Evolutionary conservation across 140 eudicot species (phyloP), one percentile per base, ranked within the genome.

Genomic region (Erigeron philadelphicus): DNA sequence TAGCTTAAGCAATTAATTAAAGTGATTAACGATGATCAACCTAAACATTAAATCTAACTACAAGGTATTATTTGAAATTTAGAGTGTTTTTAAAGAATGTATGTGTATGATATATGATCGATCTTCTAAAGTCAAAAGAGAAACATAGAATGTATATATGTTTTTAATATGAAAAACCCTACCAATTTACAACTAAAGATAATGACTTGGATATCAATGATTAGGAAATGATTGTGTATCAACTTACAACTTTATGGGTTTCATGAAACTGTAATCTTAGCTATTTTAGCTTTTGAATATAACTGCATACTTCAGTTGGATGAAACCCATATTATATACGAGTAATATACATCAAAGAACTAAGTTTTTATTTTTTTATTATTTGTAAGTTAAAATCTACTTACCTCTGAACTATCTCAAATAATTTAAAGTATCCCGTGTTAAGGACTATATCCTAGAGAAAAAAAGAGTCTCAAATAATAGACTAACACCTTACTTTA

Each of bases 191-290:
- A 60, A 72, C 64, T 72, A 8, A 25, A 53, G 56, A 50, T 44
- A 41, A 66, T 11, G 64, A 56, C 17, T 54, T 42, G 57, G 11
- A 61, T 75, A 56, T 58, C 44, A 75, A 67, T 76, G 72, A 76
- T 76, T 61, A 70, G 43, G 17, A 76, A 62, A 76, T 71, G 46
- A 76, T 76, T 70, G 66, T 76, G 25, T 16, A 67, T 6, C 43
- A 7, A 48, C 5, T 31, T 31, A 0, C 0, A 41, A 54, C 55
- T 17, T 73, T 64, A 31, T 53, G 66, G 72, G 66, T 64, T 64
- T 40, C 18, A 31, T 31, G 38, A 60, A 25, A 25, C 35, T 25
- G 0, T 25, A 25, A 2, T 25, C 35, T 25, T 25, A 1, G 35
- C 3, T 25, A 25, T 0, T 25, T 25, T 25, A 25, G 35, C 35